phyloP scores from a whole-genome alignment of 192 early-diverging fungal genomes.

The Coemansia sp. region DNA sequence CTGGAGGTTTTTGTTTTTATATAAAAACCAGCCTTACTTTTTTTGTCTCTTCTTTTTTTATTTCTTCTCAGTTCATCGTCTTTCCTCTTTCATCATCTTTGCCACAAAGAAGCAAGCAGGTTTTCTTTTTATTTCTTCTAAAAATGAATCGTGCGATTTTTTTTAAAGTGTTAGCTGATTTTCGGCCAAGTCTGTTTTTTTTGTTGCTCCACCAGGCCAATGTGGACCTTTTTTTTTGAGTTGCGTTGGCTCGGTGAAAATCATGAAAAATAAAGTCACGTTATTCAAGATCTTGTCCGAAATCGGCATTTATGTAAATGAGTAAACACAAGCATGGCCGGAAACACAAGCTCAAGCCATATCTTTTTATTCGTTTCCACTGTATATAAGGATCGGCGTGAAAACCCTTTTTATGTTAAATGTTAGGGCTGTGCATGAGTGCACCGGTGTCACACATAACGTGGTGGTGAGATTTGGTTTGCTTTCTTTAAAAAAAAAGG shows the following conservation, averaged over 20 bases:
- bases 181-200: neutral
- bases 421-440: too few relatives aligned
- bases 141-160: neutral
- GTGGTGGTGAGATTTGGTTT: too few relatives aligned
- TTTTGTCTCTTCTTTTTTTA: neutral
- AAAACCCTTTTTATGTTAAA: too few relatives aligned
- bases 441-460: too few relatives aligned
- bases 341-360: neutral
- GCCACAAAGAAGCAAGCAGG: neutral
- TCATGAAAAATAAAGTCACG: neutral
- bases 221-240: neutral
- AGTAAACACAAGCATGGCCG: neutral
- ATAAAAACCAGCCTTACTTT: neutral
- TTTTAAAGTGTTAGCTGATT: neutral
- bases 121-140: neutral
- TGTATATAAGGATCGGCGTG: too few relatives aligned
- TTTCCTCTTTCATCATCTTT: neutral
- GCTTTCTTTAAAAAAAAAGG: too few relatives aligned
- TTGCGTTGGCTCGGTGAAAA: neutral
- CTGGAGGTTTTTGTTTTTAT: too few relatives aligned
- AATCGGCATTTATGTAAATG: neutral
- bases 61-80: too few relatives aligned
- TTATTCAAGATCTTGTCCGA: neutral
- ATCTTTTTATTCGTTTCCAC: too few relatives aligned
- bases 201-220: neutral